Evolutionary conservation across 139 green algal species (phyloP).

Genomic region (Klebsormidium nitens): DNA sequence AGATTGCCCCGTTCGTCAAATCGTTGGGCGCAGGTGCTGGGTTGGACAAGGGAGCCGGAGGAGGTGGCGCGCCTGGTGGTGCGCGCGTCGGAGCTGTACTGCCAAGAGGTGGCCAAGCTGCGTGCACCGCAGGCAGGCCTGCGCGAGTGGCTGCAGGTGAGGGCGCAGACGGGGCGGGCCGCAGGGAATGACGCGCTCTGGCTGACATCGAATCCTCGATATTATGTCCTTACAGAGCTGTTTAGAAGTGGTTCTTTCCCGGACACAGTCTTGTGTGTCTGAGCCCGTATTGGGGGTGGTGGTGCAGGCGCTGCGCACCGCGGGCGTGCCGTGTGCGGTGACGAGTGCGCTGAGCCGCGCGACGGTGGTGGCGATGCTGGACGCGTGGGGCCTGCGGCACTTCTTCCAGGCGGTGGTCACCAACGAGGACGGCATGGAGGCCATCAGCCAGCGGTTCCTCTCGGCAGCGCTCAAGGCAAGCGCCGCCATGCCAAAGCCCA

Average conservation of each 20-base stretch:
- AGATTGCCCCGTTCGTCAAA: too few relatives aligned
- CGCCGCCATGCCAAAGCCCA: too few relatives aligned
- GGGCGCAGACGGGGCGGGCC: too few relatives aligned
- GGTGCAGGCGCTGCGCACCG: slow-evolving; percentile 27
- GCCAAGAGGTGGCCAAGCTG: slow-evolving; percentile 20
- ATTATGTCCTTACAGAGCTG: too few relatives aligned
- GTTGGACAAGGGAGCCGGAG: slow-evolving; percentile 21
- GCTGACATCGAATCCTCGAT: too few relatives aligned
- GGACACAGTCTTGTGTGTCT: too few relatives aligned
- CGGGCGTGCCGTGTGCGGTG: slow-evolving; percentile 36
- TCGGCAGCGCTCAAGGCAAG: slow-evolving; percentile 72
- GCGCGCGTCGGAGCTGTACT: slow-evolving; percentile 36
- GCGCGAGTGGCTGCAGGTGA: slow-evolving; percentile 41
- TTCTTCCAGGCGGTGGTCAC: slow-evolving; percentile 50
- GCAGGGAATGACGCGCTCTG: too few relatives aligned
- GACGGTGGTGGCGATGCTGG: slow-evolving; percentile 25
- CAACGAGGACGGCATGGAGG: slow-evolving; percentile 81
- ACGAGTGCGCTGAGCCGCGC: slow-evolving; percentile 15
- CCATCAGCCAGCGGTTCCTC: slow-evolving; percentile 62
- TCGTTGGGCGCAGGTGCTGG: not conserved
- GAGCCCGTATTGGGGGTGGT: too few relatives aligned
- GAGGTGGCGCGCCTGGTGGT: slow-evolving; percentile 60
- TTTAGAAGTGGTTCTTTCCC: too few relatives aligned
- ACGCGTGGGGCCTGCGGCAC: slow-evolving; percentile 24
- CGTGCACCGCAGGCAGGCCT: slow-evolving; percentile 21